These are phyloP conservation scores for Penicillium corylophilum DNA, from an alignment of 2,329 filamentous ascomycete genomes.

Conservation along the genomic window DNA sequence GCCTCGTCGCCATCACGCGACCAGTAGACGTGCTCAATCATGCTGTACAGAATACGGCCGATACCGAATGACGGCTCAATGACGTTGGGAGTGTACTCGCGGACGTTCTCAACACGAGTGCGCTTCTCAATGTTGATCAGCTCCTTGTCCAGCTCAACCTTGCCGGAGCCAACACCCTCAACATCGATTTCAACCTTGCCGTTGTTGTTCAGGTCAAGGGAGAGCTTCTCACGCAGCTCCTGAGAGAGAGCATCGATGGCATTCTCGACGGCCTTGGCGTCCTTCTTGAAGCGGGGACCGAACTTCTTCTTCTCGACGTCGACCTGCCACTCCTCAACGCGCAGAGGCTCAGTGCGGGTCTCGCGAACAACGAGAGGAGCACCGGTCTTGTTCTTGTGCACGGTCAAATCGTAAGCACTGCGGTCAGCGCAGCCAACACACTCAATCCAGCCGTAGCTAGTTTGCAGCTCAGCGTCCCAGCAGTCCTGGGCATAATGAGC, in stretches of 20 bases:
- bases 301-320: constrained; percentile 95
- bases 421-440: constrained; percentile 96
- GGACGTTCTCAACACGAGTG: constrained; percentile 75
- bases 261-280: constrained; percentile 79
- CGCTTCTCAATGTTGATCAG: constrained; percentile 80
- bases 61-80: constrained; percentile 98
- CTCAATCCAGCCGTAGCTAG: constrained; percentile 95
- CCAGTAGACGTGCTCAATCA: constrained; percentile 97
- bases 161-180: constrained; percentile 63
- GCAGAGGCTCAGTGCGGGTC: constrained; percentile 71
- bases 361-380: constrained; percentile 82
- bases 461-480: constrained; percentile 94
- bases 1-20: constrained; percentile 79
- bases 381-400: constrained; percentile 91
- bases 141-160: constrained; percentile 76
- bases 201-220: constrained; percentile 68
- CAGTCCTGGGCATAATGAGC: constrained; percentile 96
- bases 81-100: constrained; percentile 92
- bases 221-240: constrained; percentile 75
- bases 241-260: constrained; percentile 75
- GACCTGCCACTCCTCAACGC: constrained; percentile 82
- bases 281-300: constrained; percentile 92
- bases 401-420: constrained; percentile 88
- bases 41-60: constrained; percentile 85
- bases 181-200: constrained; percentile 79